Conservation (phyloP, 257 asterid species). For the Petunia secreta region DNA sequence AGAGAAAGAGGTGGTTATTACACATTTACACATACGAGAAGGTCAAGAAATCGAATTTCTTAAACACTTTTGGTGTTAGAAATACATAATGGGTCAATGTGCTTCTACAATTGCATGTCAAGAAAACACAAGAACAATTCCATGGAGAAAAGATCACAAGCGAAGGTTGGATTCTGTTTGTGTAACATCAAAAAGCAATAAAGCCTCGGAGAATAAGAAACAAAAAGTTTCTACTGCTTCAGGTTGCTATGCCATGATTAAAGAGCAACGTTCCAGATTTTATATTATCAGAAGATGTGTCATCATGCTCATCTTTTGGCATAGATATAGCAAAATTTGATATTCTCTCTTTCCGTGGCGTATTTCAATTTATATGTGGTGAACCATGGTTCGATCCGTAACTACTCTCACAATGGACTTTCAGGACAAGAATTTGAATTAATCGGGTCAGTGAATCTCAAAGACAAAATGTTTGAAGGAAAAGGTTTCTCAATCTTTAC, state of each 20-base stretch:
- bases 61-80: neutral
- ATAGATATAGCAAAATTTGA: constrained; percentile 31
- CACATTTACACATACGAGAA: neutral
- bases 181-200: neutral
- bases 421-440: neutral
- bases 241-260: constrained; percentile 33
- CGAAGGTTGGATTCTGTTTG: constrained; percentile 7
- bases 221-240: neutral
- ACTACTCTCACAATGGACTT: neutral
- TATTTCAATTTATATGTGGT: neutral
- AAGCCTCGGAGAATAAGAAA: neutral
- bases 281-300: constrained; percentile 43
- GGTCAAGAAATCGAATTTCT: neutral
- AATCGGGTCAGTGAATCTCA: no score
- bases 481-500: neutral
- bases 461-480: no score
- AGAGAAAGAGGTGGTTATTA: neutral
- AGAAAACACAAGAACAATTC: constrained; percentile 18
- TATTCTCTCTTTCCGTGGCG: neutral
- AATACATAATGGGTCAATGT: constrained; percentile 39
- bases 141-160: neutral
- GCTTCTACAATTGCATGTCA: constrained; percentile 25
- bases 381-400: neutral
- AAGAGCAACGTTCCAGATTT: constrained; percentile 43
- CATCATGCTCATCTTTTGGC: constrained; percentile 47